A percentile compares a stretch with the other conserved stretches of the same genome.
Conservation (phyloP, 495 filamentous ascomycete species). For the Ascobolus immersus region DNA sequence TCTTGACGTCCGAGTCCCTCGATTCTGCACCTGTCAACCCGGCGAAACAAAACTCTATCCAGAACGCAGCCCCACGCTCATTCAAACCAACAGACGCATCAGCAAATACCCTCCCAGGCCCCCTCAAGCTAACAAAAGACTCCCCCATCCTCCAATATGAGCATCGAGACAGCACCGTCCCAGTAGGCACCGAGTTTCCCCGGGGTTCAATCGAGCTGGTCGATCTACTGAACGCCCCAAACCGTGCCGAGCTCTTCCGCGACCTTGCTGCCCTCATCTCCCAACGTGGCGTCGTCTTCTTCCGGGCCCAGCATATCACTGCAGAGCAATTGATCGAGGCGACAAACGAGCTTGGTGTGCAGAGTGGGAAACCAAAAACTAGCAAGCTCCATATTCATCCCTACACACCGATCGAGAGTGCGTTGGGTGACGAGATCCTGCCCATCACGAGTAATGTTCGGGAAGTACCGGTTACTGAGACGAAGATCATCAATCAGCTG, state of each 20-base stretch:
- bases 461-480: no score
- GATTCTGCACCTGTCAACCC: no score
- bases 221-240: conserved; percentile 33
- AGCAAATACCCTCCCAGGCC: no score
- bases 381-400: conserved; percentile 52
- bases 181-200: conserved; percentile 38
- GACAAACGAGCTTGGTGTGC: conserved; percentile 34
- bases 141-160: no score
- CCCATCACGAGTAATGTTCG: no score
- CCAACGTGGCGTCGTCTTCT: conserved; percentile 50
- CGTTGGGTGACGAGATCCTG: conserved; percentile 43
- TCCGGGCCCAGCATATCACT: conserved; percentile 43
- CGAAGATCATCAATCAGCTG: no score
- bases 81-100: no score
- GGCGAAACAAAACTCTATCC: no score
- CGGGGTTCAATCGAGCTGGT: conserved; percentile 27
- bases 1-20: no score
- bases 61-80: no score
- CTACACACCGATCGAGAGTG: conserved; percentile 26
- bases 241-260: conserved; percentile 38
- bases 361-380: conserved; percentile 39
- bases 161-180: conserved; percentile 37
- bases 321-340: conserved; percentile 47
- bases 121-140: conserved; percentile 26
- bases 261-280: conserved; percentile 48